Conservation (phyloP, 2,329 filamentous ascomycete species). For the Beauveria brongniartii region DNA sequence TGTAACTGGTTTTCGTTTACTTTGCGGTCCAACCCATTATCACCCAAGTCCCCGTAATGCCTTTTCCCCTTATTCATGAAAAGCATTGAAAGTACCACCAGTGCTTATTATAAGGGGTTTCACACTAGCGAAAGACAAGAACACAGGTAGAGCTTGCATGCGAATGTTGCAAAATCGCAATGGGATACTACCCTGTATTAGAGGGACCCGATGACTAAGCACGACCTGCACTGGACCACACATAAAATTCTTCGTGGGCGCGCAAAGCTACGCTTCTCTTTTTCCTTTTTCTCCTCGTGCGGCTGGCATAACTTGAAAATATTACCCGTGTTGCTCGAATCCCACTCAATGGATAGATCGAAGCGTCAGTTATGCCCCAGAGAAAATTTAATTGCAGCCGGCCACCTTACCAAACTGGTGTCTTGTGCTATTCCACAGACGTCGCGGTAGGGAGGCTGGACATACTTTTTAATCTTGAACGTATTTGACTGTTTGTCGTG, state of each 20-base stretch:
- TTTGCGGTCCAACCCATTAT: too few species aligned
- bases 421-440: conserved; percentile 20
- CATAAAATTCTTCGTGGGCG: conserved; percentile 21
- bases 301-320: conserved; percentile 63
- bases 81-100: too few species aligned
- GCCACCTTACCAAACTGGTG: conserved; percentile 41
- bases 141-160: too few species aligned
- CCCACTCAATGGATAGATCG: conserved; percentile 45
- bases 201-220: neutral
- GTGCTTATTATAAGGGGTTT: too few species aligned
- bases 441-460: conserved; percentile 33
- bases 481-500: neutral
- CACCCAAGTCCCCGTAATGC: too few species aligned
- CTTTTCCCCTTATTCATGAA: too few species aligned
- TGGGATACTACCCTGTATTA: neutral
- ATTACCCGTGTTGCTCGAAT: conserved; percentile 76
- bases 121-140: too few species aligned
- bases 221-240: neutral
- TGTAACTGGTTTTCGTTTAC: too few species aligned
- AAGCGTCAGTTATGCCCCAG: conserved; percentile 77
- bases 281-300: conserved; percentile 60
- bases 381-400: conserved; percentile 70
- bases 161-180: neutral
- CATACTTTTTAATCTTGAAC: conserved; percentile 28
- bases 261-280: conserved; percentile 19